A percentile compares a stretch with the other conserved stretches of the same genome.
phyloP scores from a whole-genome alignment of 2,329 filamentous ascomycete species.

The Fusarium devonianum region DNA sequence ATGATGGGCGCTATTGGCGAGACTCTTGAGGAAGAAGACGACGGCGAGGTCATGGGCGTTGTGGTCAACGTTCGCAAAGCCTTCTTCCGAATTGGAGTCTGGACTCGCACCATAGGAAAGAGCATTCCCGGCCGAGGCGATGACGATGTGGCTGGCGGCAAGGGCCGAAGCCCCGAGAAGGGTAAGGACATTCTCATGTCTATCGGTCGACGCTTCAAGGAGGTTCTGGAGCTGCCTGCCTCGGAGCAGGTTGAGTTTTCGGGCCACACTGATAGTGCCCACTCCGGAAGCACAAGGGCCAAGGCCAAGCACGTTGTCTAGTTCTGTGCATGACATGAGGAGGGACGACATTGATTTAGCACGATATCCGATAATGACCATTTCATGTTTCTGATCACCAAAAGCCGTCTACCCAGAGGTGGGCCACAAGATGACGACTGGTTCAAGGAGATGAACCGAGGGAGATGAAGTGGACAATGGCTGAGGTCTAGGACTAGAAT shows the following conservation, averaged over 20 bases:
- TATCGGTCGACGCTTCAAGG: slow-evolving; percentile 93
- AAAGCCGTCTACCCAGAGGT: slow-evolving; percentile 23
- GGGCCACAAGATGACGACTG: slow-evolving; percentile 19
- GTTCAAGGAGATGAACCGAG: slow-evolving; percentile 17
- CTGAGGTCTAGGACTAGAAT: slow-evolving; percentile 10
- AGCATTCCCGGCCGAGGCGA: slow-evolving; percentile 78
- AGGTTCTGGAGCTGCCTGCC: slow-evolving; percentile 79
- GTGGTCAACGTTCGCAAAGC: slow-evolving; percentile 98
- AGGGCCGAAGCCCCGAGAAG: slow-evolving; percentile 81
- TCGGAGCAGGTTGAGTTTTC: slow-evolving; percentile 90
- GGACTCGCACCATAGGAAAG: slow-evolving; percentile 95
- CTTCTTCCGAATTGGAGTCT: slow-evolving; percentile 96
- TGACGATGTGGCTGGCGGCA: slow-evolving; percentile 75
- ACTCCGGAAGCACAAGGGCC: slow-evolving; percentile 90
- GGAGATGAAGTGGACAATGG: slow-evolving; percentile 18
- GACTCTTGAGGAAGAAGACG: slow-evolving; percentile 92
- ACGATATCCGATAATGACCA: slow-evolving; percentile 41
- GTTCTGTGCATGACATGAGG: slow-evolving; percentile 36
- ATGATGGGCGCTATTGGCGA: slow-evolving; percentile 97
- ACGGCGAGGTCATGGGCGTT: slow-evolving; percentile 98
- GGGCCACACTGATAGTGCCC: slow-evolving; percentile 92
- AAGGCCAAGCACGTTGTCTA: slow-evolving; percentile 94
- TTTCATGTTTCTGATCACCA: slow-evolving; percentile 32
- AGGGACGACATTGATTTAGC: slow-evolving; percentile 37
- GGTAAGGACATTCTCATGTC: slow-evolving; percentile 82